Base-by-base conservation (phyloP, 176 grass and related monocot genomes). In the Oryza nivara region DNA sequence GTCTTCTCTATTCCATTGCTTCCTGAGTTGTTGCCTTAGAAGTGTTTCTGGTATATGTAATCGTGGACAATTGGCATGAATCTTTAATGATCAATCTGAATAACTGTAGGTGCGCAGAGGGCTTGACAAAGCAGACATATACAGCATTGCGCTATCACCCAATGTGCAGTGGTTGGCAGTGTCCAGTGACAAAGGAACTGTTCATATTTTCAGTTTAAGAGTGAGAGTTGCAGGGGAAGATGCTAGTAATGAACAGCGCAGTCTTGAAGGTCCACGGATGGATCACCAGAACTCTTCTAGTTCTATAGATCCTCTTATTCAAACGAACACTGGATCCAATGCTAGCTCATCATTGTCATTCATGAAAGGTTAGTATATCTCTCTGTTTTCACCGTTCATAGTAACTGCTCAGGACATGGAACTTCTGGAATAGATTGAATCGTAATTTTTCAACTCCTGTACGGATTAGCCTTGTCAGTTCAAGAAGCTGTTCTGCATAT, bases 111-210 rank as follows among this genome's bases (percentile, higher is more conserved):
- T 95, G 78, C 92, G 95, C 15, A 88, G 95, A 90, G 95, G 95
- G 52, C 82, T 93, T 64, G 95, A 97, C 69, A 93, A 87, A 84
- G 95, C 91, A 66, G 95, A 95, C 65, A 95, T 97, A 91, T 92
- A 92, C 46, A 95, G 92, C 89, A 93, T 97, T 75, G 90, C 85
- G 0, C 80, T 97, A 19, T 97, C 92, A 15, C 85, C 91, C 14
- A 93, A 97, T 83, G 91, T 95, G 28, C 95, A 97, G 75, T 97
- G 92, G 92, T 56, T 97, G 75, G 92, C 89, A 65, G 92, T 94
- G 64, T 95, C 91, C 47, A 97, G 92, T 5, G 95, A 97, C 80
- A 97, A 97, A 84, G 95, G 95, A 63, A 97, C 92, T 61, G 80
- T 93, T 79, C 95, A 97, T 65, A 88, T 97, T 69, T 97, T 97